Evolutionary conservation across 257 asterid species (phyloP), one percentile per base, ranked within the genome.

Genomic region (Forsythia viridissima): DNA sequence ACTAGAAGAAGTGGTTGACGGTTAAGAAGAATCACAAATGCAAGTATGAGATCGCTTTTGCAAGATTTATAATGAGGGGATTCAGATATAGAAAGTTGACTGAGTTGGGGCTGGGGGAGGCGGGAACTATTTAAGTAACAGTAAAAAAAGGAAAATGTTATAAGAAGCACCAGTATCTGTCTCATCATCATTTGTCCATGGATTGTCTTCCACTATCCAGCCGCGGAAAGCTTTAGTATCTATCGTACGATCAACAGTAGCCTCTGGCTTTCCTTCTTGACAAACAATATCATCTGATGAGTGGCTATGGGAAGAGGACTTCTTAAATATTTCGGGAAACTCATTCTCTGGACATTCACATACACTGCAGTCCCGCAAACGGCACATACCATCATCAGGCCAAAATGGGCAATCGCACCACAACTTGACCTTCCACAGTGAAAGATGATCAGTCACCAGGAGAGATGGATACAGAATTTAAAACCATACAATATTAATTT

Each of bases 341-440:
- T 91, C 97, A 59, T 80, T 82, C 73, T 91, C 93, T 0, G 97
- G 91, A 78, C 97, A 91, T 74, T 91, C 94, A 74, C 94, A 90
- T 18, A 91, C 87, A 74, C 89, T 86, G 82, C 93, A 91, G 76
- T 90, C 94, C 68, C 92, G 73, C 86, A 83, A 81, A 15, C 13
- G 86, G 82, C 93, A 91, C 90, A 88, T 80, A 10, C 90, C 94
- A 83, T 91, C 89, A 80, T 87, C 93, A 3, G 90, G 90, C 94
- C 97, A 90, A 80, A 91, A 88, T 13, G 93, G 96, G 79, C 97
- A 91, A 84, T 91, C 93, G 81, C 94, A 91, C 92, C 93, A 84
- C 84, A 91, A 77, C 74, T 91, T 91, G 11, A 88, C 92, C 97
- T 91, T 66, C 43, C 15, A 18, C 37, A 63, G 24, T 67, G 70